Evolutionary conservation across 441 rosid genomes (phyloP), one percentile per base, ranked within the genome.

Genomic region (Populus trichocarpa): DNA sequence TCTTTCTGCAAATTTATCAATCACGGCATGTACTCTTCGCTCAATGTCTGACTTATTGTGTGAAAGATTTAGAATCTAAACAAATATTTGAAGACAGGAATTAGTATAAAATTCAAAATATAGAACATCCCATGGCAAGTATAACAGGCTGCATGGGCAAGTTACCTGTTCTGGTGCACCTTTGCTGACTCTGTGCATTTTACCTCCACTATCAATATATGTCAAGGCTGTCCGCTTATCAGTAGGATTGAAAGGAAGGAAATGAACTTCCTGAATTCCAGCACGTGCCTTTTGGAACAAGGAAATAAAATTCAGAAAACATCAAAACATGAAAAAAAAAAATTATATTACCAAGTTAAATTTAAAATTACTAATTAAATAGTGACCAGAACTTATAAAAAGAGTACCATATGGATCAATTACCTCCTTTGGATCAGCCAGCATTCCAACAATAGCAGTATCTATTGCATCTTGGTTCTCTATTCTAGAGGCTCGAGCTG

Each of bases 81-180:
- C 79, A 26, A 64, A 23, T 78, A 82, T 20, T 63, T 4, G 30
- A 68, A 81, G 75, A 75, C 46, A 69, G 4, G 22, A 70, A 66
- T 83, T 70, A 85, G 76, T 20, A 50, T 28, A 40, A 72, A 14
- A 36, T 70, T 12, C 28, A 70, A 38, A 23, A 68, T 2, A 53
- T 16, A 8, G 25, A 6, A 22, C 69, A 36, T 66, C n/a, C 65
- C 22, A 46, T 25, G 25, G 28, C 14, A 67, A 38, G 22, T 8
- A 28, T 67, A 68, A 53, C 14, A 59, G 12, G 4, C 20, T 2
- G 64, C 32, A 30, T 36, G 40, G 73, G 69, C 59, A 80, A 33
- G 73, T 82, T 84, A 95, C 99, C 95, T 95, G 99, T 86, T 95
- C 99, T 1, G 99, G 99, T 69, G 99, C 99, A 73, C 99, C 99